Base-by-base conservation (phyloP, 1,139 yeast genomes). In the Torulaspora globosa region DNA sequence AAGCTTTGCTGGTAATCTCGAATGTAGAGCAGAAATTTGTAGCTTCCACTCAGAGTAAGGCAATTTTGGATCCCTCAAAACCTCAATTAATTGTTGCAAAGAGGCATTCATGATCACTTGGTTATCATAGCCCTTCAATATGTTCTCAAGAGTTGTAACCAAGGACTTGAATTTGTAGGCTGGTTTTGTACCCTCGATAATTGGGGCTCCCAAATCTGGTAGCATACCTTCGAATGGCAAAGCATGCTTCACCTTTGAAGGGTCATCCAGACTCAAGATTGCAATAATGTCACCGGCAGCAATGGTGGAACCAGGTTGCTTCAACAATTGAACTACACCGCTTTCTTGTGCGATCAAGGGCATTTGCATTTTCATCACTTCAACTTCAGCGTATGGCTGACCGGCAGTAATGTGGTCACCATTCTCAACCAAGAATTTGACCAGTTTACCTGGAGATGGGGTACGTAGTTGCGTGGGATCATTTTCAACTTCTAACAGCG, bases 341-440 rank as follows among this genome's bases (percentile, higher is more conserved):
- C 86, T 84, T 68, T 90, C 98, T 68, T 82, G 88, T 28, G 97
- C 92, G 62, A 88, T 74, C 62, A 90, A 75, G 43, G 95, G 95
- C 94, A 86, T 86, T 68, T 86, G 84, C 97, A 90, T 90, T 71
- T 92, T 92, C 99, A 92, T 92, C 57, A 92, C 98, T 73, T 92
- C 99, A 49, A 92, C 96, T 72, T 92, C 98, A 38, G 98, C 98
- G 63, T 80, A 94, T 38, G 97, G 82, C 71, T 92, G 96, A 51
- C 98, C 98, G 51, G 95, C 82, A 52, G 71, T 72, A 58, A 92
- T 80, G 62, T 90, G 97, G 56, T 92, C 98, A 56, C 98, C 98
- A 60, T 85, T 85, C 65, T 92, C 97, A 51, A 92, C 95, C 60
- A 92, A 75, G 69, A 81, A 94, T 67, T 88, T 88, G 50, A 90